These are phyloP conservation scores for Stromatinia cepivora DNA, from an alignment of 2,329 filamentous ascomycete species.

Conservation along the genomic window DNA sequence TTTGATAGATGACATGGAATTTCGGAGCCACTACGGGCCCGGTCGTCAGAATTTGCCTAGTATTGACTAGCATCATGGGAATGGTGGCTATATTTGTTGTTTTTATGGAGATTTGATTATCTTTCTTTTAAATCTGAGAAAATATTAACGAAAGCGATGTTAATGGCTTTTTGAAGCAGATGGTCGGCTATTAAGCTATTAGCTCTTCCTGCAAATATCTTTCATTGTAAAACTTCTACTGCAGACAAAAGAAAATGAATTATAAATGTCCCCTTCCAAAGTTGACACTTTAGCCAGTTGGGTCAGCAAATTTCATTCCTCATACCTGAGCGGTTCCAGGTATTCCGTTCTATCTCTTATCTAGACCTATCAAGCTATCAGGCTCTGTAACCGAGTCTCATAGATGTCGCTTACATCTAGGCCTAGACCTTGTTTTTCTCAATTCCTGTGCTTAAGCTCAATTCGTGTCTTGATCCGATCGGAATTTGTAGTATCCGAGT, in stretches of 20 bases:
- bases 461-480: neutral
- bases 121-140: neutral
- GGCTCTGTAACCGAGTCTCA: neutral
- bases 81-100: neutral
- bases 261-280: neutral
- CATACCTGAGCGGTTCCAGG: neutral
- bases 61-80: neutral
- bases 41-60: neutral
- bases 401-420: neutral
- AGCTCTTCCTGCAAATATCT: neutral
- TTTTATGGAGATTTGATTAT: neutral
- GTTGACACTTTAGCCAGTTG: neutral
- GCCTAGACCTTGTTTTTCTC: neutral
- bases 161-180: neutral
- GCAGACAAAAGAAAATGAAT: neutral
- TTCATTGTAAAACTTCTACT: neutral
- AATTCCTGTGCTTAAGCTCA: neutral
- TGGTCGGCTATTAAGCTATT: neutral
- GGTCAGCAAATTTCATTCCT: constrained; percentile 10
- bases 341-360: constrained; percentile 10
- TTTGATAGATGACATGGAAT: neutral
- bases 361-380: neutral
- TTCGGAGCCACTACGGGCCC: neutral
- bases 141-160: too few relatives aligned
- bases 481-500: neutral